phyloP scores from a whole-genome alignment of 371 early-diverging fungal species.

The Mortierella sp. region DNA sequence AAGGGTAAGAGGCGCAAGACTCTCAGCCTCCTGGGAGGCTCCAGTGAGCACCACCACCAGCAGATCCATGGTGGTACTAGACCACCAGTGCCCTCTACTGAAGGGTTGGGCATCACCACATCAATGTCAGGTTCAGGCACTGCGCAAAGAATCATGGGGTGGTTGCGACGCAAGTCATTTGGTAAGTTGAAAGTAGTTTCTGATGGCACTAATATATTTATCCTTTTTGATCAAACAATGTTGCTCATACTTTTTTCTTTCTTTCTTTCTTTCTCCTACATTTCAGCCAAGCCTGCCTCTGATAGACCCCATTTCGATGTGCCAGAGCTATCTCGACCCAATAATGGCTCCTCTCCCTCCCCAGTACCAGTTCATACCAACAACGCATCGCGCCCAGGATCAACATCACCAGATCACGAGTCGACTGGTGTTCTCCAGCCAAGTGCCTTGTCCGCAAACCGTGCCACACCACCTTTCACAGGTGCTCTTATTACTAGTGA shows the following conservation, averaged over 20 bases:
- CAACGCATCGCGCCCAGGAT: conserved; percentile 19
- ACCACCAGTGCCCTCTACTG: conserved; percentile 31
- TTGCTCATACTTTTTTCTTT: not conserved
- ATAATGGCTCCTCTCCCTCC: conserved; percentile 20
- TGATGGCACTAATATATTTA: not conserved
- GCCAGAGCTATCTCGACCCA: conserved; percentile 19
- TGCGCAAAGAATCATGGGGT: conserved; percentile 78
- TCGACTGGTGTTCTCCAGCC: conserved; percentile 15
- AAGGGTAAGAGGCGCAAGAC: conserved; percentile 71
- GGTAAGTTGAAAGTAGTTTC: conserved; percentile 57
- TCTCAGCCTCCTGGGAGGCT: conserved; percentile 63
- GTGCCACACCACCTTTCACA: not conserved
- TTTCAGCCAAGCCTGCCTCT: conserved; percentile 35
- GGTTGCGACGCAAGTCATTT: conserved; percentile 76
- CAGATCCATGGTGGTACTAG: conserved; percentile 40
- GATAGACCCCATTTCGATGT: conserved; percentile 29
- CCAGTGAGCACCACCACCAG: conserved; percentile 36
- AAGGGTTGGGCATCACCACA: conserved; percentile 44
- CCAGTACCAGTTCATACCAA: conserved; percentile 16
- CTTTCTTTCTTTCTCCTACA: not conserved
- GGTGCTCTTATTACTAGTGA: not conserved
- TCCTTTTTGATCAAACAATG: not conserved
- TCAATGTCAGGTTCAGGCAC: conserved; percentile 57
- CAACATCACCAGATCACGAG: conserved; percentile 32
- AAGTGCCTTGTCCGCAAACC: conserved; percentile 13